phyloP scores from a whole-genome alignment of 495 filamentous ascomycete species.

The Penicillium cosmopolitanum region DNA sequence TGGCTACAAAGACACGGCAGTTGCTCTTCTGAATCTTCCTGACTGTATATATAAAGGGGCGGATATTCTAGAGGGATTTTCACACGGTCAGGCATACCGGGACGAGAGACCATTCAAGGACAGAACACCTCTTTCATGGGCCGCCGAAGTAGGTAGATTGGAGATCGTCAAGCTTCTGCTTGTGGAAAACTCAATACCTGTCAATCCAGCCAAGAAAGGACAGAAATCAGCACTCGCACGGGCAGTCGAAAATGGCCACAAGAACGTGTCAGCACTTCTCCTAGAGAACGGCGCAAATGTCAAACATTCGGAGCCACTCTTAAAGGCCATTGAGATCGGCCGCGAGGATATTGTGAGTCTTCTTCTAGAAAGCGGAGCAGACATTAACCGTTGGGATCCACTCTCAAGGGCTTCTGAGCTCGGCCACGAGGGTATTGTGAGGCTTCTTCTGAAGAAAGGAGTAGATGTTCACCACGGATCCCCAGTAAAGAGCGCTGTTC shows the following conservation, averaged over 20 bases:
- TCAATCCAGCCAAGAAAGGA: background rate
- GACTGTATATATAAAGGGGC: slow-evolving; percentile 16
- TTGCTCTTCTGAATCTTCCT: slow-evolving; percentile 30
- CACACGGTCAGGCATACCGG: slow-evolving; percentile 5
- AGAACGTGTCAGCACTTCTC: too few relatives aligned
- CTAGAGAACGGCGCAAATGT: slow-evolving; percentile 2
- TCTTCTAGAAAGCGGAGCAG: slow-evolving; percentile 6
- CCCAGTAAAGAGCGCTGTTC: background rate
- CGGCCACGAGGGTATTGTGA: background rate
- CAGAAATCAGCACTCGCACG: background rate
- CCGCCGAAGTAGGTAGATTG: slow-evolving; percentile 15
- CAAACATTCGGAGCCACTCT: background rate
- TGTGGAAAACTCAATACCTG: slow-evolving; percentile 7
- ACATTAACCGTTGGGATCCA: background rate
- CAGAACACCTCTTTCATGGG: slow-evolving; percentile 30
- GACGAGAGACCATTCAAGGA: slow-evolving; percentile 2
- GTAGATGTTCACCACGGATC: background rate
- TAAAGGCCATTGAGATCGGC: background rate
- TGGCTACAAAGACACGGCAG: slow-evolving; percentile 24
- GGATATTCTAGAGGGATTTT: slow-evolving; percentile 6
- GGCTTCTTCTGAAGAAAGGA: background rate
- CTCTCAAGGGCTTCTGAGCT: background rate
- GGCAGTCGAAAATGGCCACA: too few relatives aligned
- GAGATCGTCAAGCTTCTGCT: slow-evolving; percentile 21
- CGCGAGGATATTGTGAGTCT: background rate